Evolutionary conservation across 768 basidiomycete genomes (phyloP), one percentile per base, ranked within the genome.

Genomic region (Naganishia friedmannii): DNA sequence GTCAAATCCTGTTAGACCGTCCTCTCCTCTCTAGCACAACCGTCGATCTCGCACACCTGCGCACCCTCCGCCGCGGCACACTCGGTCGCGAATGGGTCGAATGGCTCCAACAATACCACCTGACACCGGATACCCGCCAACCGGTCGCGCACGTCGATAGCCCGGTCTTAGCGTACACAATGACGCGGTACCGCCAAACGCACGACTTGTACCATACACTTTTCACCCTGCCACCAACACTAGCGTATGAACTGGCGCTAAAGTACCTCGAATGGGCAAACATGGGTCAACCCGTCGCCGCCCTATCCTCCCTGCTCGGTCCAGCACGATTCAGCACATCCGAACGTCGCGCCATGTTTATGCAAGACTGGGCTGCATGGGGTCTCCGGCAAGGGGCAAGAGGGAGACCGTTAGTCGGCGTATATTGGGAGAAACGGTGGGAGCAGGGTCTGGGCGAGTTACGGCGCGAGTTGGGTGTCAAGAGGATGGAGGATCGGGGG

Each of bases 361-460:
- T 90, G 79, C 82, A 84, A 13, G 92, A 96, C 78, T 96, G 90
- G 79, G 87, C 93, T 10, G 90, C 92, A 0, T 98, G 95, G 95
- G 94, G 93, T 15, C 80, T 96, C 71, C 87, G 87, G 73, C 92
- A 89, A 70, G 96, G 94, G 0, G 85, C 87, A 31, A 34, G 53
- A 26, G 86, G 84, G 71, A 84, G 84, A 75, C 90, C 88, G 77
- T 80, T 98, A 70, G 90, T 97, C 65, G 89, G 89, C 0, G 89
- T 98, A 0, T 94, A 94, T 76, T 98, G 96, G 95, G 96, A 98
- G 82, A 85, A 92, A 80, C 83, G 93, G 66, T 98, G 94, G 95
- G 87, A 87, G 65, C 88, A 91, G 81, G 85, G 90, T 71, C 80
- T 95, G 0, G 87, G 86, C 0, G 91, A 92, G 58, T 84, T 99